phyloP scores from a whole-genome alignment of 805 yeast species.

The Torulaspora delbrueckii region DNA sequence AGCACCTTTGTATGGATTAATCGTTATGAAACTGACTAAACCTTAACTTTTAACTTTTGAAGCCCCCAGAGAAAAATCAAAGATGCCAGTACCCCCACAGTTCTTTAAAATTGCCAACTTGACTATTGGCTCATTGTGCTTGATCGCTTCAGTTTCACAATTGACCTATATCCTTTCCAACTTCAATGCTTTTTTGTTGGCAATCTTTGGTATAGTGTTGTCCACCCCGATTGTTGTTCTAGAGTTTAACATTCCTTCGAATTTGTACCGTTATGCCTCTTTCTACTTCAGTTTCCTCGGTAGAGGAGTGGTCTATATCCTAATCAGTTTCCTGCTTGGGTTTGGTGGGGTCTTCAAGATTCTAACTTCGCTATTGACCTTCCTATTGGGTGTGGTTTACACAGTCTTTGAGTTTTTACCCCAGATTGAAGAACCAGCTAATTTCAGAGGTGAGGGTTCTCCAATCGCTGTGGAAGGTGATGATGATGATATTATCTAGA shows the following conservation, averaged over 20 bases:
- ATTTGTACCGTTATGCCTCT: conserved; percentile 60
- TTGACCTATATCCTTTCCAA: conserved; percentile 17
- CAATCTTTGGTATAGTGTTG: conserved; percentile 51
- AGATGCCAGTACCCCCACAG: conserved; percentile 15
- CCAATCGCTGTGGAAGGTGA: conserved; percentile 36
- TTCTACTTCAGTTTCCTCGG: conserved; percentile 62
- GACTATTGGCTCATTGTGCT: conserved; percentile 50
- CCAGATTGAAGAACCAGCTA: conserved; percentile 72
- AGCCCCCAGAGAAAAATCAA: background rate
- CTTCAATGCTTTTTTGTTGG: conserved; percentile 46
- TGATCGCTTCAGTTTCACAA: conserved; percentile 31
- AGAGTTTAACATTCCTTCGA: conserved; percentile 46
- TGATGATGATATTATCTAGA: conserved; percentile 24
- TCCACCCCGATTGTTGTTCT: conserved; percentile 49
- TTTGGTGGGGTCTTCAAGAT: conserved; percentile 53
- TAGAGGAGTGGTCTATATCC: conserved; percentile 40
- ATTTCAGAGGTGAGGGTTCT: conserved; percentile 59
- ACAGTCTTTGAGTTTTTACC: conserved; percentile 65
- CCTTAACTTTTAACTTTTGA: background rate
- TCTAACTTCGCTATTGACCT: conserved; percentile 54
- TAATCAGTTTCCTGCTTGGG: conserved; percentile 48
- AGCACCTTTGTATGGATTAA: conserved; percentile 7
- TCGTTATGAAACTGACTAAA: background rate
- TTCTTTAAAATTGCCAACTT: conserved; percentile 44
- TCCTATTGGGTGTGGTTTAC: conserved; percentile 55